These are phyloP conservation scores for Penicillium paneum DNA, from an alignment of 2,329 filamentous ascomycete species.

Conservation along the genomic window DNA sequence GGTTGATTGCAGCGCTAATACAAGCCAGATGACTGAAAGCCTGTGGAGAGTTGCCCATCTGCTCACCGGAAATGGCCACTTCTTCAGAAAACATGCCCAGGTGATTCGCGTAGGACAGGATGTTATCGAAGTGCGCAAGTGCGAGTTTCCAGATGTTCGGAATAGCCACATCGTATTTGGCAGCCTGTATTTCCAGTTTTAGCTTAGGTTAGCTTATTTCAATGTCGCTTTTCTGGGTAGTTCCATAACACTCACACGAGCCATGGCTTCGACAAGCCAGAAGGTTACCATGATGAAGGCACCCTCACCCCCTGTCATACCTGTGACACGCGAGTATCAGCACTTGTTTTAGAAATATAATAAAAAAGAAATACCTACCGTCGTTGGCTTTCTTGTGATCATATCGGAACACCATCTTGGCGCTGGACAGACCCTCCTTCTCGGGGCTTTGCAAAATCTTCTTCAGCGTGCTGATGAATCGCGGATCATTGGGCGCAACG, in stretches of 20 bases:
- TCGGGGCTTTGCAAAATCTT: constrained; percentile 69
- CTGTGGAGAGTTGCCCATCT: constrained; percentile 75
- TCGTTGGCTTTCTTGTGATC: constrained; percentile 67
- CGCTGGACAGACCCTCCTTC: constrained; percentile 71
- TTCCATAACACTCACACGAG: constrained; percentile 54
- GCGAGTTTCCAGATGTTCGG: constrained; percentile 45
- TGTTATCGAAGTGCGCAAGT: constrained; percentile 72
- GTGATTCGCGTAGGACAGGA: constrained; percentile 73
- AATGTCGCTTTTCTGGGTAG: neutral
- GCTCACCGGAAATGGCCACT: constrained; percentile 70
- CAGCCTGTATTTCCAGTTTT: constrained; percentile 16
- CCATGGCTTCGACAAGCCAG: constrained; percentile 77
- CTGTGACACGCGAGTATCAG: constrained; percentile 39
- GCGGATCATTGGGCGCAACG: constrained; percentile 71
- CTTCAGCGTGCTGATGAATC: constrained; percentile 70
- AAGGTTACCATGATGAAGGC: constrained; percentile 81
- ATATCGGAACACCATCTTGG: constrained; percentile 73
- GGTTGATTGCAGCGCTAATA: constrained; percentile 73
- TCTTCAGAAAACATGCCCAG: constrained; percentile 76
- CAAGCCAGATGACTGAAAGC: constrained; percentile 74
- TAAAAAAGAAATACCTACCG: constrained; percentile 46
- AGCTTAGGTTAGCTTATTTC: neutral
- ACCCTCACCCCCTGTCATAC: constrained; percentile 70
- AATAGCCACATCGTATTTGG: constrained; percentile 31
- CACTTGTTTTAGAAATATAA: constrained; percentile 9